These are phyloP conservation scores for Mucor racemosus DNA, from an alignment of 371 early-diverging fungal species.

Conservation along the genomic window DNA sequence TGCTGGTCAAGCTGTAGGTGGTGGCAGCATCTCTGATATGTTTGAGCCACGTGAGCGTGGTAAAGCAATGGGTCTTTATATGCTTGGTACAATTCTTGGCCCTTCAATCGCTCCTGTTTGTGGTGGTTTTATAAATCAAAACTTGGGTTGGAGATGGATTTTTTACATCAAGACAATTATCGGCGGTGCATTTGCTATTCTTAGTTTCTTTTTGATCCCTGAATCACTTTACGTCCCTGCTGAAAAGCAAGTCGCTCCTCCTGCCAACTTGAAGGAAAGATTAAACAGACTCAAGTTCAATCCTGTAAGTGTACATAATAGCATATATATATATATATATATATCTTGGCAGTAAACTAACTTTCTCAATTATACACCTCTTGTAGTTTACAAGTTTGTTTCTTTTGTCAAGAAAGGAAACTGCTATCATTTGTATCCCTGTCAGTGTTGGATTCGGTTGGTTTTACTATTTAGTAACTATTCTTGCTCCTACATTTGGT, in stretches of 20 bases:
- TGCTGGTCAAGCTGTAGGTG: slow-evolving; percentile 42
- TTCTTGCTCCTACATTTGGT: slow-evolving; percentile 43
- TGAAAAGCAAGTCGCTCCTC: neutral
- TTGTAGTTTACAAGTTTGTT: slow-evolving; percentile 31
- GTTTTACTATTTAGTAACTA: slow-evolving; percentile 51
- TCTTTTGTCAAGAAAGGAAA: slow-evolving; percentile 24
- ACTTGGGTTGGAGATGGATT: slow-evolving; percentile 61
- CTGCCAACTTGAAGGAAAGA: slow-evolving; percentile 11
- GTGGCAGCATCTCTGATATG: slow-evolving; percentile 44
- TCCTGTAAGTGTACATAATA: slow-evolving; percentile 29
- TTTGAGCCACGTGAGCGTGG: slow-evolving; percentile 41
- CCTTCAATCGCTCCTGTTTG: slow-evolving; percentile 59
- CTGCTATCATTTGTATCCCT: slow-evolving; percentile 27
- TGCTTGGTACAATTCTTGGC: slow-evolving; percentile 52
- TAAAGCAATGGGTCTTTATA: slow-evolving; percentile 41
- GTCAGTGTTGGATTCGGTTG: slow-evolving; percentile 47
- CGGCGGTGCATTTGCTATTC: slow-evolving; percentile 47
- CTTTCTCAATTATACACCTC: neutral
- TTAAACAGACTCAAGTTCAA: slow-evolving; percentile 32
- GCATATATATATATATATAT: no score
- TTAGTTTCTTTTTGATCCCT: slow-evolving; percentile 46
- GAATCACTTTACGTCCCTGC: slow-evolving; percentile 50
- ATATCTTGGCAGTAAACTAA: neutral
- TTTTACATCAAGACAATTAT: slow-evolving; percentile 56
- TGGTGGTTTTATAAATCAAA: slow-evolving; percentile 57